Evolutionary conservation across 495 filamentous ascomycete species (phyloP), one percentile per base, ranked within the genome.

Genomic region (Neurospora sp.): DNA sequence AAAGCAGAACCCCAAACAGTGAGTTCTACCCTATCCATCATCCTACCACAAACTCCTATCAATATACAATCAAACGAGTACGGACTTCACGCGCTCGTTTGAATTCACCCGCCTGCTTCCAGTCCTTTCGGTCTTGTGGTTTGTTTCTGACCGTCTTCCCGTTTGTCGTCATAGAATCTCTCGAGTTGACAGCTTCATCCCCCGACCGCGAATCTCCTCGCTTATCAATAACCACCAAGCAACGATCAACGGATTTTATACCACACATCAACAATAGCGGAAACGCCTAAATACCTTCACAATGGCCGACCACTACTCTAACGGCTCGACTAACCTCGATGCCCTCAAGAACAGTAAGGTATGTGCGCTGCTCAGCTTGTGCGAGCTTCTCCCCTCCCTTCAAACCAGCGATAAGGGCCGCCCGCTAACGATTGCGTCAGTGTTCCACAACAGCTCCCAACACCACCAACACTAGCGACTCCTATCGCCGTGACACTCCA

Each of bases 301-400:
- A 72, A 83, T 79, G 81, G 80, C 81, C 69, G 76, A 80, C 75
- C 69, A 76, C 42, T 44, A 17, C 31, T 35, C 53, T 35, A 65
- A 65, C 53, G 53, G 53, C 14, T 20, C 79, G 75, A 71, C 73
- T 74, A 76, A 78, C 45, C 70, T 79, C 61, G 74, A 85, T 40
- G 70, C 75, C 72, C 72, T 83, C 69, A 85, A 85, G 78, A 79
- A 76, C 78, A 84, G 84, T 85, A 79, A 81, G 84, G 84, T 85
- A 70, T 73, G 83, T 85, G 12, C 22, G 44, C 22, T 65, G 53
- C 53, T 73, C 65, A 69, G 22, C 45, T 41, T 53, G 39, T 31
- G 22, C 22, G 7, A 39, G 20, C 59, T 72, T 37, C 37, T 69
- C 48, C 41, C 40, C 39, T 65, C 37, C 39, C 45, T 37, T 71